Evolutionary conservation across 225 moss, liverwort and hornwort genomes (phyloP).

Genomic region (Takakia lepidozioides): DNA sequence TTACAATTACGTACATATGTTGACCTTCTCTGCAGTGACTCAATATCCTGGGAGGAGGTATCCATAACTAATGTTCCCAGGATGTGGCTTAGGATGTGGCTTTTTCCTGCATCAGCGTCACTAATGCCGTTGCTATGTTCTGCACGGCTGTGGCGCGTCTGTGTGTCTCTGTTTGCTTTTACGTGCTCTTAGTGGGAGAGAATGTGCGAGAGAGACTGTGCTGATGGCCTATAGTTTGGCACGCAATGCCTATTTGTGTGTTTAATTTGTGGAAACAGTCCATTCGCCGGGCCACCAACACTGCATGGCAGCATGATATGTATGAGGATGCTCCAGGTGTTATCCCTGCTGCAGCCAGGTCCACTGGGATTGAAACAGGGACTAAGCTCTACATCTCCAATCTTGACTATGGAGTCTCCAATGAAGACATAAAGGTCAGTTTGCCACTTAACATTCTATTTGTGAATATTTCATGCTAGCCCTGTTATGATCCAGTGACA

Average conservation of each 20-base stretch:
- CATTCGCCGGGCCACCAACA: conserved; percentile 68
- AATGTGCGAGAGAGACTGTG: conserved; percentile 17
- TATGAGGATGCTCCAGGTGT: conserved; percentile 82
- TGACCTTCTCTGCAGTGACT: conserved; percentile 69
- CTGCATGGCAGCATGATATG: conserved; percentile 88
- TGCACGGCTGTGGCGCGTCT: conserved; percentile 6
- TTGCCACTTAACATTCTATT: no score
- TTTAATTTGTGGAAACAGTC: conserved; percentile 62
- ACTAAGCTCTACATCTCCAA: conserved; percentile 94
- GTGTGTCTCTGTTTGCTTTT: conserved; percentile 9
- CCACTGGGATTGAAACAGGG: conserved; percentile 84
- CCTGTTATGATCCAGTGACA: no score
- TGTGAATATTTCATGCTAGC: no score
- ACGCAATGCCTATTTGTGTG: conserved; percentile 32
- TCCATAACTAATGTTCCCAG: conserved; percentile 69
- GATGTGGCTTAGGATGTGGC: conserved; percentile 50
- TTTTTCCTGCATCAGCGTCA: conserved; percentile 62
- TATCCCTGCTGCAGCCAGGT: conserved; percentile 34
- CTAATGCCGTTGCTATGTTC: conserved; percentile 22
- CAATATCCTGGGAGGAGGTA: conserved; percentile 99
- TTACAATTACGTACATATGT: conserved; percentile 54
- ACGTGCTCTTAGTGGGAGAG: conserved; percentile 16
- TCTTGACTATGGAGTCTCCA: conserved; percentile 83
- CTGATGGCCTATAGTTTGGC: conserved; percentile 46
- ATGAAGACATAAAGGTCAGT: conserved; percentile 86